Evolutionary conservation across 257 asterid species (phyloP).

Genomic region (Gardenia jasminoides): DNA sequence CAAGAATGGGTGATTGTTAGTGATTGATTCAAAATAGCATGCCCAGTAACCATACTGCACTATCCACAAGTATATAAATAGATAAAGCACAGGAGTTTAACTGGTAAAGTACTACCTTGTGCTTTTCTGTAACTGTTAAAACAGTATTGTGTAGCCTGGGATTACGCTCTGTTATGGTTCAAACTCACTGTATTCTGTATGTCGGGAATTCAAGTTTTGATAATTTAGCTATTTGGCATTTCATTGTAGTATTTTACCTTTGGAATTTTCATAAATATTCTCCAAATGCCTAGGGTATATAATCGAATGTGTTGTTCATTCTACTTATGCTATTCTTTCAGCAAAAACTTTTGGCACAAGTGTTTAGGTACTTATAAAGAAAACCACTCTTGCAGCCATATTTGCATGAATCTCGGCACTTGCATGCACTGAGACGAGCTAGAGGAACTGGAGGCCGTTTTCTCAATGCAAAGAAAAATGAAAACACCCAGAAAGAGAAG

Average conservation of each 20-base stretch:
- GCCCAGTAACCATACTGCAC: too few species aligned
- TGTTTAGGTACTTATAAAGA: conserved; percentile 4
- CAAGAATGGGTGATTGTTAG: background rate
- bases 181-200: background rate
- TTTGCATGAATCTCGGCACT: conserved; percentile 91
- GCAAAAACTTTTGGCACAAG: background rate
- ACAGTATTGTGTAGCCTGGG: background rate
- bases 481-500: conserved; percentile 40
- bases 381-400: conserved; percentile 65
- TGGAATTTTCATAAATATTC: background rate
- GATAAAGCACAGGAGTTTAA: background rate
- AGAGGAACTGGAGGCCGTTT: conserved; percentile 91
- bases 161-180: background rate
- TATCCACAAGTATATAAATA: background rate
- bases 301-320: background rate
- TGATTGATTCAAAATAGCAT: background rate
- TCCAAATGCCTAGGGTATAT: background rate
- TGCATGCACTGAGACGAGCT: conserved; percentile 84
- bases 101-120: background rate
- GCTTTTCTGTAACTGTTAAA: background rate
- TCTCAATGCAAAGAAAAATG: conserved; percentile 60
- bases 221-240: background rate
- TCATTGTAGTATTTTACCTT: background rate
- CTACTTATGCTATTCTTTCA: background rate
- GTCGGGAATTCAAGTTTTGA: background rate